Evolutionary conservation across 495 filamentous ascomycete genomes (phyloP).

Genomic region (Eremomyces bilateralis): DNA sequence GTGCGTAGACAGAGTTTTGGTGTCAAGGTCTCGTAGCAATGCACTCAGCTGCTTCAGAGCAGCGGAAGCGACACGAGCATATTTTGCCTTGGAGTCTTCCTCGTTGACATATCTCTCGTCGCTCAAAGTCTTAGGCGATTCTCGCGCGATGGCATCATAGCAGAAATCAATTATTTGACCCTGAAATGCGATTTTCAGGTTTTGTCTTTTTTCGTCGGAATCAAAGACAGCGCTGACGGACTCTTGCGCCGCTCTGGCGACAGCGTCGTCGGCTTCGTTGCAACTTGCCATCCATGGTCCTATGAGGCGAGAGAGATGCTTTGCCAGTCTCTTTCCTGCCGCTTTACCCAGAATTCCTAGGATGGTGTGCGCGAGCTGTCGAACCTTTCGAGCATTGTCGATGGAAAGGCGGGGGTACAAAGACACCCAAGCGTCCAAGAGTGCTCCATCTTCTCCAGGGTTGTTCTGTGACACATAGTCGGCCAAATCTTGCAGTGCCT

Average conservation of each 20-base stretch:
- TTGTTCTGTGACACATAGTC: constrained; percentile 31
- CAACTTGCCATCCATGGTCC: constrained; percentile 75
- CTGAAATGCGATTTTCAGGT: constrained; percentile 60
- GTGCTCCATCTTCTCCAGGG: constrained; percentile 44
- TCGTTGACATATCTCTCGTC: constrained; percentile 65
- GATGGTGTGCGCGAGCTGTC: constrained; percentile 56
- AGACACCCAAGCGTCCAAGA: constrained; percentile 75
- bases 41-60: constrained; percentile 33
- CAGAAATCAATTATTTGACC: constrained; percentile 58
- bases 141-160: constrained; percentile 46
- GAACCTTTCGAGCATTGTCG: constrained; percentile 67
- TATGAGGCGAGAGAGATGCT: constrained; percentile 49
- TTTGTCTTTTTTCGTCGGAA: constrained; percentile 51
- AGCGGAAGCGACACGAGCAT: constrained; percentile 53
- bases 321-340: constrained; percentile 60
- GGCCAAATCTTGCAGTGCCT: constrained; percentile 72
- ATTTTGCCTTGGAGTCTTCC: constrained; percentile 71
- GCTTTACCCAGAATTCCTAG: constrained; percentile 51
- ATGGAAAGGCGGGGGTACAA: constrained; percentile 75
- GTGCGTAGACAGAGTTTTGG: constrained; percentile 17
- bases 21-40: constrained; percentile 22
- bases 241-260: constrained; percentile 49
- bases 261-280: constrained; percentile 62
- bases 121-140: constrained; percentile 61
- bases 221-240: constrained; percentile 51